phyloP scores from a whole-genome alignment of 495 filamentous ascomycete species.

The Pseudoneurospora amorphoporcata region DNA sequence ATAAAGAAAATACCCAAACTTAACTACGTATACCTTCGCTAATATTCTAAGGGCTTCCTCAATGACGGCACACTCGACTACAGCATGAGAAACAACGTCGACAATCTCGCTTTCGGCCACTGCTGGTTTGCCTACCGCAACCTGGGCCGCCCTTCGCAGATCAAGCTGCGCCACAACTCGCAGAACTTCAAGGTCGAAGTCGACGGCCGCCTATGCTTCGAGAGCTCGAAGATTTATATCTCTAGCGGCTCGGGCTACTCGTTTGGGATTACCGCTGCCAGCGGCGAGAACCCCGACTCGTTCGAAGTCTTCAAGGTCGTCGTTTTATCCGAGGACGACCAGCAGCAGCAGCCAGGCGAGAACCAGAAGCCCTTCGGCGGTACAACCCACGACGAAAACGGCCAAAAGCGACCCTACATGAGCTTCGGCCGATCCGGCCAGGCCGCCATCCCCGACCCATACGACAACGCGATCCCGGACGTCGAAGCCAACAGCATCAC shows the following conservation, averaged over 20 bases:
- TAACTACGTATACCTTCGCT: no score
- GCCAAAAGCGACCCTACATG: conserved; percentile 4
- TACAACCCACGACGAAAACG: not conserved
- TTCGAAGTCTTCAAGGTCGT: conserved; percentile 88
- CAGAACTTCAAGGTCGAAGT: conserved; percentile 65
- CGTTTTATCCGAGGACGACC: conserved; percentile 42
- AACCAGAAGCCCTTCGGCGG: not conserved
- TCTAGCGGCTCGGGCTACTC: conserved; percentile 74
- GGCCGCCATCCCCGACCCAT: conserved; percentile 23
- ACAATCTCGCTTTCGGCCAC: conserved; percentile 84
- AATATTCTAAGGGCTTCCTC: conserved; percentile 52
- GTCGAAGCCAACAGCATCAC: conserved; percentile 36
- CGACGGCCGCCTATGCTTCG: conserved; percentile 76
- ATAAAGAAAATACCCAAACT: no score
- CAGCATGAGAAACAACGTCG: conserved; percentile 65
- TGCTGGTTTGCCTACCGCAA: conserved; percentile 90
- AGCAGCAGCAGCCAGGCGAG: conserved; percentile 10
- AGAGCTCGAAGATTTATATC: conserved; percentile 64
- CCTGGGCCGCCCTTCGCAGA: conserved; percentile 65
- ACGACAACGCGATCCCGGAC: conserved; percentile 36
- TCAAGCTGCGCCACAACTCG: conserved; percentile 60
- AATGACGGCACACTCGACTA: conserved; percentile 85
- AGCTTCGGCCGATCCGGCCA: conserved; percentile 15
- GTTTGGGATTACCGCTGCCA: conserved; percentile 78
- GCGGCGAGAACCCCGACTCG: conserved; percentile 88